Evolutionary conservation across 768 basidiomycete genomes (phyloP), one percentile per base, ranked within the genome.

Genomic region (Psilocybe sp.): DNA sequence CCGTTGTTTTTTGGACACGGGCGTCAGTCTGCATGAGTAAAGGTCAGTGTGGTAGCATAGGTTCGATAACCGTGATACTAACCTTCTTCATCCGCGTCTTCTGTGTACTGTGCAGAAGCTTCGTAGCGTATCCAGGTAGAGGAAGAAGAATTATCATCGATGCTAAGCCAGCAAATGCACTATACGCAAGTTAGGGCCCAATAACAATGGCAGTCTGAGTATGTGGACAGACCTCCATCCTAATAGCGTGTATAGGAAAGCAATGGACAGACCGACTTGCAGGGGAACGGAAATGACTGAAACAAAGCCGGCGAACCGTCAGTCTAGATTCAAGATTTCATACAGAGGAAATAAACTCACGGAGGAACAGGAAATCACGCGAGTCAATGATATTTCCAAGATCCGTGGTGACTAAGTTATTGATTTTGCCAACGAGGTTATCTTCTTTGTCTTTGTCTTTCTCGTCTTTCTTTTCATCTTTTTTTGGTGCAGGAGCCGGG

Each of bases 381-480:
- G 49, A 59, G 11, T 63, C 61, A n/a, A 59, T 60, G 31, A 78
- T 72, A 50, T 68, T 69, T 16, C 53, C 53, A 45, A 75, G 28
- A 40, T 63, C 59, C 0, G 54, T 58, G 11, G 57, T 63, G 9
- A 60, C 55, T 1, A 63, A 47, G 32, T 89, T 91, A 63, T 86
- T 90, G 62, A 92, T 84, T 61, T 81, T 87, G 8, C 89, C 89
- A 34, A 82, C 77, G 16, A 89, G 66, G 57, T 84, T 83, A 28
- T 28, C 23, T 28, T 28, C 23, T 28, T 28, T 28, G 23, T 40
- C 74, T 73, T 71, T 42, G 69, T 69, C 23, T 76, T 56, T 45
- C 75, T 59, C 15, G 51, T 38, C 59, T 75, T 42, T 40, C 10
- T 20, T 16, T 12, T 16, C 18, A 12, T 49, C 20, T 38, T 43